A percentile compares a stretch with the other conserved stretches of the same genome.
Conservation (phyloP, 176 grass and related monocot species). For the Olyra latifolia region DNA sequence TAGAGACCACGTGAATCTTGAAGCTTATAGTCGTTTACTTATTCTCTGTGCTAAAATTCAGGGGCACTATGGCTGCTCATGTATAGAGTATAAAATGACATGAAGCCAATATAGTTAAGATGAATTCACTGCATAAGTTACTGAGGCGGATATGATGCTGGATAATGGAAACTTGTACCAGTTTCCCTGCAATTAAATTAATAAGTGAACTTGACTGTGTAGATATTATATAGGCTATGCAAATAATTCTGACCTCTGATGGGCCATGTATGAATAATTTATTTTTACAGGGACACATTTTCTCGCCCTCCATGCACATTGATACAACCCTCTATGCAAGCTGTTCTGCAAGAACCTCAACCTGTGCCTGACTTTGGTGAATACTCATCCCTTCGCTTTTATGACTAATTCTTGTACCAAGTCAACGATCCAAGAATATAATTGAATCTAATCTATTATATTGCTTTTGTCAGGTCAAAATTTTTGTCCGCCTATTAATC, state of each 20-base stretch:
- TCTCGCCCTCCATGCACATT: conserved; percentile 95
- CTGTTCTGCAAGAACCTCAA: conserved; percentile 51
- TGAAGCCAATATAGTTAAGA: conserved; percentile 15
- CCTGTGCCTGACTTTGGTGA: conserved; percentile 87
- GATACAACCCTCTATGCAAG: conserved; percentile 92
- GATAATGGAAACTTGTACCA: conserved; percentile 6
- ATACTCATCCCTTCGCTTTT: conserved; percentile 24
- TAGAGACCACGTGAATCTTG: not conserved
- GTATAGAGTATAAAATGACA: not conserved
- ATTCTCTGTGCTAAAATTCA: conserved; percentile 5
- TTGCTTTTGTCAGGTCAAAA: conserved; percentile 73
- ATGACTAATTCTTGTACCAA: conserved; percentile 23
- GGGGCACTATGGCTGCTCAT: not conserved
- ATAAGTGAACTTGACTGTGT: conserved; percentile 5
- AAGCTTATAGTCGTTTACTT: conserved; percentile 26
- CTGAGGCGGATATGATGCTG: not conserved
- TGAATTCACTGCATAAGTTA: conserved; percentile 29
- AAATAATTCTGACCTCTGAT: conserved; percentile 22
- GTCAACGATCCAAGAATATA: conserved; percentile 11
- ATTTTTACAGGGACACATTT: conserved; percentile 84
- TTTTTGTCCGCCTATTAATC: conserved; percentile 92
- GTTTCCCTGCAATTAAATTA: conserved; percentile 11
- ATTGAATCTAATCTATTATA: conserved; percentile 27
- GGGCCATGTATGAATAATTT: conserved; percentile 12
- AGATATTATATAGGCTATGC: conserved; percentile 1